These are phyloP conservation scores for Aegilops speltoides DNA, from an alignment of 176 grass and related monocot species.

Conservation along the genomic window DNA sequence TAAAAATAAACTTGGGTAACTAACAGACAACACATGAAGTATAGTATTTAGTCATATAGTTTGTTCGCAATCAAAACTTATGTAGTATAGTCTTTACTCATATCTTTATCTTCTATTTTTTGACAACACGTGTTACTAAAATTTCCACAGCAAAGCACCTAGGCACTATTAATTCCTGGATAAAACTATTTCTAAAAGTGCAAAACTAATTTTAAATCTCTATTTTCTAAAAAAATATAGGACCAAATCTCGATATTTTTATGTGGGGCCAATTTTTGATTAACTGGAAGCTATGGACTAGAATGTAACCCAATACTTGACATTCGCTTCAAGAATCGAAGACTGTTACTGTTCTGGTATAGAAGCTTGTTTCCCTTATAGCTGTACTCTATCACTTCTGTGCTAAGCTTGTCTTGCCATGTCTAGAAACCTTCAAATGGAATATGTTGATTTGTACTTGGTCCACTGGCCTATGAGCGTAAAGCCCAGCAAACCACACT, in stretches of 20 bases:
- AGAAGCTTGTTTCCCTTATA: neutral
- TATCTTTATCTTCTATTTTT: neutral
- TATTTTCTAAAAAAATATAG: too few species aligned
- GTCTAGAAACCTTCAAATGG: constrained; percentile 53
- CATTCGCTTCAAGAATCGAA: neutral
- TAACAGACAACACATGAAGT: neutral
- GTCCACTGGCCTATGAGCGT: constrained; percentile 52
- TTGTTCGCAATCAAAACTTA: neutral
- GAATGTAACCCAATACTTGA: neutral
- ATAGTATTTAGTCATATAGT: neutral
- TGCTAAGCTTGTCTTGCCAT: neutral
- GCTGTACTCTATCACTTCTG: neutral
- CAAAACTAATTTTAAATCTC: neutral
- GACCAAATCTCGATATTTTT: neutral
- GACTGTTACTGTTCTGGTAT: neutral
- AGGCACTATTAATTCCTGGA: neutral
- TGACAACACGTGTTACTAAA: neutral
- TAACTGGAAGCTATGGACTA: neutral
- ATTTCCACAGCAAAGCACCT: neutral
- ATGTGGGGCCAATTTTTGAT: neutral
- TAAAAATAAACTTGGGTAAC: neutral
- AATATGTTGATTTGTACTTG: constrained; percentile 73
- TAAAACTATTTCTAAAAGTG: neutral
- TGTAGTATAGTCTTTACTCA: neutral
- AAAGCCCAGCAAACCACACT: constrained; percentile 40